Conservation (phyloP, 192 early-diverging fungal species). For the Entomortierella parvispora region DNA sequence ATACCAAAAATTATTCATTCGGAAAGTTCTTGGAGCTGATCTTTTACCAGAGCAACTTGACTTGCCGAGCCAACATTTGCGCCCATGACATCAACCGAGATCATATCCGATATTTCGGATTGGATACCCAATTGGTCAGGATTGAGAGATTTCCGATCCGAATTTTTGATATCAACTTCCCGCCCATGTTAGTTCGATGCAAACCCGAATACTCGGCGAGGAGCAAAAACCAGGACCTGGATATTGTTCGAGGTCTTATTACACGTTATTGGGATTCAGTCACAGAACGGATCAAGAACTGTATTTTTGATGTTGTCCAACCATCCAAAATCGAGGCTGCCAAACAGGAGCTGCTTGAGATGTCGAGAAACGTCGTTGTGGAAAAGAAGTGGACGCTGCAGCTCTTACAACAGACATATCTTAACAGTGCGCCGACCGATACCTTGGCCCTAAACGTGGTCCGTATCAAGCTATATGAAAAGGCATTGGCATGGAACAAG, state of each 20-base stretch:
- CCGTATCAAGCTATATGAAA: conserved; percentile 78
- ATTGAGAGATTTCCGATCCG: conserved; percentile 82
- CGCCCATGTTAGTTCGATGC: conserved; percentile 72
- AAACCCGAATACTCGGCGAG: conserved; percentile 68
- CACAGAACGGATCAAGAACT: conserved; percentile 79
- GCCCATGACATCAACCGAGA: conserved; percentile 84
- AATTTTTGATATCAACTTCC: conserved; percentile 76
- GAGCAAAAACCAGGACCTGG: conserved; percentile 82
- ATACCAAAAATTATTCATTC: conserved; percentile 95
- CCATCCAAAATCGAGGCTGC: conserved; percentile 74
- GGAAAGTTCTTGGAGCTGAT: conserved; percentile 96
- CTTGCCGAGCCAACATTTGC: conserved; percentile 77
- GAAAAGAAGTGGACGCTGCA: conserved; percentile 89
- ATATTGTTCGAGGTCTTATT: conserved; percentile 73
- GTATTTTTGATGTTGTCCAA: conserved; percentile 83
- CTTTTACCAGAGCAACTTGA: conserved; percentile 80
- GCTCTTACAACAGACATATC: conserved; percentile 83
- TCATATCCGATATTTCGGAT: conserved; percentile 87
- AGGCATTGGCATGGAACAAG: conserved; percentile 84
- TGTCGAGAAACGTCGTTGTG: conserved; percentile 73
- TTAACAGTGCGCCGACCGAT: conserved; percentile 81
- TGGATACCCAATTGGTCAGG: conserved; percentile 78
- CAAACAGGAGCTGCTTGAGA: conserved; percentile 74
- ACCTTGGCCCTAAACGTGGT: conserved; percentile 84
- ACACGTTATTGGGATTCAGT: conserved; percentile 90